Evolutionary conservation across 2,329 filamentous ascomycete genomes (phyloP).

Genomic region (Ophiostoma sp.): DNA sequence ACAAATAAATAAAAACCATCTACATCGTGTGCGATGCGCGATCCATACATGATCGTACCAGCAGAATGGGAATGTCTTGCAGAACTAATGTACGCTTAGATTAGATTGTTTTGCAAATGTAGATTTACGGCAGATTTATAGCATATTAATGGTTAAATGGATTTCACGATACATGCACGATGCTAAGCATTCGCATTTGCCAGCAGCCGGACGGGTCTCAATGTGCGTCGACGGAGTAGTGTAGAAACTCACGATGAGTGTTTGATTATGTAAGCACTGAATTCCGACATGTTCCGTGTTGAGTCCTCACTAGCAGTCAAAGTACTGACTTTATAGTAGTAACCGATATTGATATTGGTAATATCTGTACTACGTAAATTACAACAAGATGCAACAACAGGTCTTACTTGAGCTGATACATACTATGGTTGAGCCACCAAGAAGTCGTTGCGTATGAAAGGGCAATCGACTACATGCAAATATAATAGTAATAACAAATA

Average conservation of each 20-base stretch:
- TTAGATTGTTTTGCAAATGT: not conserved
- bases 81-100: not conserved
- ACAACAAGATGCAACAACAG: not conserved
- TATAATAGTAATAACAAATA: not conserved
- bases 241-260: not conserved
- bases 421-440: not conserved
- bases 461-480: not conserved
- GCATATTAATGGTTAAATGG: too few relatives aligned
- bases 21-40: not conserved
- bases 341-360: too few relatives aligned
- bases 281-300: not conserved
- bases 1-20: too few relatives aligned
- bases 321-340: too few relatives aligned
- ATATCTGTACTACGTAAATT: too few relatives aligned
- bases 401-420: not conserved
- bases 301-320: not conserved
- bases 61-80: constrained; percentile 10
- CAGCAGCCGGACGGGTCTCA: not conserved
- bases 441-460: not conserved
- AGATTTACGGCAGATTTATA: too few relatives aligned
- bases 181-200: not conserved
- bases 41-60: constrained; percentile 12
- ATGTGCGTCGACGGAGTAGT: too few relatives aligned
- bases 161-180: not conserved
- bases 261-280: not conserved